Evolutionary conservation across 140 eudicot genomes (phyloP).

Genomic region (Erigeron philadelphicus): DNA sequence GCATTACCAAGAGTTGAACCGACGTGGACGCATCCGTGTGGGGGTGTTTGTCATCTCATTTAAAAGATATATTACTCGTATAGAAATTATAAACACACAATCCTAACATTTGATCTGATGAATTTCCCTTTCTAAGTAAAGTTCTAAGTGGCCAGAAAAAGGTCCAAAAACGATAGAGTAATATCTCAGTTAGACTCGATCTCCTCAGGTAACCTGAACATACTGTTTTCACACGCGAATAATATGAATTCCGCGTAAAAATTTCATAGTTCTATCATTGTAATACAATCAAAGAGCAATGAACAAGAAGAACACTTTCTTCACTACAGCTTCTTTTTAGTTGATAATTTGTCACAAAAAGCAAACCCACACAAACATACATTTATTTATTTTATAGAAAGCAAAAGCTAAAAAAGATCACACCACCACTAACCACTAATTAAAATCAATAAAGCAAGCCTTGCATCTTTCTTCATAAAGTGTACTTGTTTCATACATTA

Average conservation of each 20-base stretch:
- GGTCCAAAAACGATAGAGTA: too few species aligned
- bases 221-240: neutral
- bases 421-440: slow-evolving; percentile 38
- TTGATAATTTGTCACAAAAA: slow-evolving; percentile 27
- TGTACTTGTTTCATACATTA: slow-evolving; percentile 15
- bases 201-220: neutral
- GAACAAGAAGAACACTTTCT: slow-evolving; percentile 23
- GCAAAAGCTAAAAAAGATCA: slow-evolving; percentile 55
- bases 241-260: neutral
- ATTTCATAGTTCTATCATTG: neutral
- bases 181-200: too few species aligned
- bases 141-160: too few species aligned
- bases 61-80: too few species aligned
- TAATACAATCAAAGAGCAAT: slow-evolving; percentile 11
- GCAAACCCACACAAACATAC: slow-evolving; percentile 33
- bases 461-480: slow-evolving; percentile 37
- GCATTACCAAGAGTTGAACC: too few species aligned
- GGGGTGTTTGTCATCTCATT: too few species aligned
- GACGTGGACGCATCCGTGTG: too few species aligned
- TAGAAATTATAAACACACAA: too few species aligned
- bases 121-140: too few species aligned
- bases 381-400: slow-evolving; percentile 31
- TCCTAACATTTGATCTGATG: too few species aligned
- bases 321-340: slow-evolving; percentile 14
- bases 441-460: slow-evolving; percentile 35